Conservation (phyloP, 192 early-diverging fungal genomes). For the Powellomyces hirtus region DNA sequence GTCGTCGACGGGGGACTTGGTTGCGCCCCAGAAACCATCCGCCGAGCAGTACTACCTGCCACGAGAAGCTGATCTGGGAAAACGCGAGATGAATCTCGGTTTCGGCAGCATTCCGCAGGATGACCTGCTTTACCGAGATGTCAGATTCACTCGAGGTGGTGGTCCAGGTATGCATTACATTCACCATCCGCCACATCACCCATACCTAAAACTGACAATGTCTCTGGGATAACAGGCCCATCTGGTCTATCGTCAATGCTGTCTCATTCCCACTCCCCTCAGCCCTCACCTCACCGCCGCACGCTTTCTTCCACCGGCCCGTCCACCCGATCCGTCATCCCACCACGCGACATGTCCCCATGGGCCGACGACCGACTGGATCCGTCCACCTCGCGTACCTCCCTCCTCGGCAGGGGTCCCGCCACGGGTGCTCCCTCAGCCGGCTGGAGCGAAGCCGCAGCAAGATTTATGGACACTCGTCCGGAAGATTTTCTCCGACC, state of each 20-base stretch:
- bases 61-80: too few species aligned
- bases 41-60: too few species aligned
- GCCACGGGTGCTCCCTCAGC: not conserved
- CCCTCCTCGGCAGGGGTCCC: not conserved
- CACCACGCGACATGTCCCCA: not conserved
- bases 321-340: not conserved
- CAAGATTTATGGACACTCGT: slow-evolving; percentile 7
- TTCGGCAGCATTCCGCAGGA: too few species aligned
- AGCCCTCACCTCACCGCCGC: not conserved
- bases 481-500: not conserved
- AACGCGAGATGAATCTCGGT: too few species aligned
- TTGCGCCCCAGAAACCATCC: not conserved
- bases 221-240: too few species aligned
- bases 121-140: too few species aligned
- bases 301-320: not conserved
- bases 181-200: not conserved
- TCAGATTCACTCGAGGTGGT: not conserved
- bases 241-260: not conserved
- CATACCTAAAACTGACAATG: not conserved
- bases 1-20: not conserved
- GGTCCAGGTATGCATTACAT: not conserved
- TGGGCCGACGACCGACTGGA: not conserved
- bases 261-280: not conserved
- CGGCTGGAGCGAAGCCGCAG: slow-evolving; percentile 5
- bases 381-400: not conserved